phyloP scores from a whole-genome alignment of 257 asterid genomes.

The Fraxinus quadrangulata region DNA sequence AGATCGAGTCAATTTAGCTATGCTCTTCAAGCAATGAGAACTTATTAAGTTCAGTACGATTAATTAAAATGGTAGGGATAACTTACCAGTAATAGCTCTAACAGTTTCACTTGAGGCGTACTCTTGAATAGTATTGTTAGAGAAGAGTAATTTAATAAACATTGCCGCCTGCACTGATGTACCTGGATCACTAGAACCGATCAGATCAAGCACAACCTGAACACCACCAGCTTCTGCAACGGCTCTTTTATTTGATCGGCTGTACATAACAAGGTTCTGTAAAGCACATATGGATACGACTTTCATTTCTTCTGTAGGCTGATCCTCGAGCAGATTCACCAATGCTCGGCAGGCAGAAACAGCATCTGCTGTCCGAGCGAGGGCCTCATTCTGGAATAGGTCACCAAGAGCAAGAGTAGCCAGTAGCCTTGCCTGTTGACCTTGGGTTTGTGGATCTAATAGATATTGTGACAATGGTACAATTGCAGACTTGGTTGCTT shows the following conservation, averaged over 20 bases:
- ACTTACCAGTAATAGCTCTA: conserved; percentile 92
- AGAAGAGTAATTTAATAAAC: conserved; percentile 90
- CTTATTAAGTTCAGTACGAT: background rate
- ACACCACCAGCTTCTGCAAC: conserved; percentile 99
- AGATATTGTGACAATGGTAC: conserved; percentile 92
- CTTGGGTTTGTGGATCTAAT: conserved; percentile 98
- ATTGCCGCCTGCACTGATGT: conserved; percentile 96
- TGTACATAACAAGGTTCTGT: conserved; percentile 95
- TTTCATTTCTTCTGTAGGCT: conserved; percentile 99
- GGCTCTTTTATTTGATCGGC: conserved; percentile 93
- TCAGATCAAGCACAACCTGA: conserved; percentile 93
- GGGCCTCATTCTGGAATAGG: conserved; percentile 92
- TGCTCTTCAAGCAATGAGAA: conserved; percentile 3
- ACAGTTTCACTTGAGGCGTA: conserved; percentile 99
- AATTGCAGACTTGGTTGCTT: conserved; percentile 89
- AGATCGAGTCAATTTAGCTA: no score
- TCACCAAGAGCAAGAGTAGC: conserved; percentile 99
- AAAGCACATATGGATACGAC: conserved; percentile 94
- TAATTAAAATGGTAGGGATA: conserved; percentile 21
- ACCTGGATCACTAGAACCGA: conserved; percentile 89
- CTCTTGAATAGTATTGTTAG: conserved; percentile 94
- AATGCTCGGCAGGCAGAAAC: conserved; percentile 97
- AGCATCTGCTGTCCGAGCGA: conserved; percentile 91
- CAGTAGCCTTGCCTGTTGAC: conserved; percentile 90
- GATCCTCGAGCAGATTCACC: conserved; percentile 98